Conservation (phyloP, 1,284 basidiomycete genomes). For the Apiotrichum akiyoshidainum region DNA sequence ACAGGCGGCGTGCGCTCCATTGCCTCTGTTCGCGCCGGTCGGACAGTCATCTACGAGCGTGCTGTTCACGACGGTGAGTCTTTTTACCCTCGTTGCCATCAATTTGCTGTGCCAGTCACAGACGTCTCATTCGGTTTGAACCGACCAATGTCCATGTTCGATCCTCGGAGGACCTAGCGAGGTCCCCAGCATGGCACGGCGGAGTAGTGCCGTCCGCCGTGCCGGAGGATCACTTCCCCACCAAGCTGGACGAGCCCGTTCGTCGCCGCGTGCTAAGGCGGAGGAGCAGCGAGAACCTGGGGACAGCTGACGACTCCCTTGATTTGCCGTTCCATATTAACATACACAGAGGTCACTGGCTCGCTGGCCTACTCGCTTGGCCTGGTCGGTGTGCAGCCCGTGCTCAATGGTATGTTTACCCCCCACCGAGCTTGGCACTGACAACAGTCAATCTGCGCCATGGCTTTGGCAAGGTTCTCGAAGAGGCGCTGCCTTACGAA, state of each 20-base stretch:
- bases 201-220: too few species aligned
- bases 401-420: background rate
- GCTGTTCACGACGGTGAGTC: background rate
- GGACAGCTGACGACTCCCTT: too few species aligned
- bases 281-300: too few species aligned
- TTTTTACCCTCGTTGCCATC: background rate
- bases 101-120: background rate
- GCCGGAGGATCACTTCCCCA: too few species aligned
- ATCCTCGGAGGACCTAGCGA: too few species aligned
- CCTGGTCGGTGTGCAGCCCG: background rate
- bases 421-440: background rate
- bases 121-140: background rate
- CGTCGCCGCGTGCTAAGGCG: too few species aligned
- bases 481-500: background rate
- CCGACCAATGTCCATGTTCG: too few species aligned
- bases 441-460: constrained; percentile 4
- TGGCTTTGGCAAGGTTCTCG: constrained; percentile 3
- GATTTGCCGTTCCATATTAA: too few species aligned
- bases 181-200: too few species aligned
- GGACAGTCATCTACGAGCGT: constrained; percentile 56
- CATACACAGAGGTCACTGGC: background rate
- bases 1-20: too few species aligned
- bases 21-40: background rate
- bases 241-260: too few species aligned
- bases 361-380: background rate